phyloP scores from a whole-genome alignment of 2,329 filamentous ascomycete genomes.

The Fusarium tuaranense region DNA sequence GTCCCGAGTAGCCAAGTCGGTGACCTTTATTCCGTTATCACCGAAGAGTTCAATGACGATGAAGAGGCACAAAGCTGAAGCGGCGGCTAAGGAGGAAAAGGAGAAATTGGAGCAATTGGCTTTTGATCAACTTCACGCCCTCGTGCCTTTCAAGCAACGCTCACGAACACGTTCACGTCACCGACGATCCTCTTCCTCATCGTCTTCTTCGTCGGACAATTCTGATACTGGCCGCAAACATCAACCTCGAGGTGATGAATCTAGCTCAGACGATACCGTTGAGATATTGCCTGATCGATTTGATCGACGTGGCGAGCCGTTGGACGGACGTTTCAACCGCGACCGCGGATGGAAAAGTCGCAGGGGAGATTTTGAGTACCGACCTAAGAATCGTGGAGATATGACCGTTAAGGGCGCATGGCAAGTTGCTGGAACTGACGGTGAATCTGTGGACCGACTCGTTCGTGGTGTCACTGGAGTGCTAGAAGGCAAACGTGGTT shows the following conservation, averaged over 20 bases:
- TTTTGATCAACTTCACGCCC: slow-evolving; percentile 31
- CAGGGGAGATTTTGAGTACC: slow-evolving; percentile 57
- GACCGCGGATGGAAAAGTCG: slow-evolving; percentile 50
- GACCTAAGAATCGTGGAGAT: slow-evolving; percentile 47
- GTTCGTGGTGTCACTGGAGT: slow-evolving; percentile 44
- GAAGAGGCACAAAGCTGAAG: slow-evolving; percentile 52
- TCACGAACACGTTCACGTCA: slow-evolving; percentile 10
- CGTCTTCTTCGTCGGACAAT: slow-evolving; percentile 51
- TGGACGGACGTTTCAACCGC: slow-evolving; percentile 45
- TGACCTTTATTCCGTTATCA: slow-evolving; percentile 62
- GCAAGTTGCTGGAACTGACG: slow-evolving; percentile 59
- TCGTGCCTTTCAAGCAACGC: slow-evolving; percentile 29
- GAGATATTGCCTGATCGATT: slow-evolving; percentile 62
- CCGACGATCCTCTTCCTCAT: slow-evolving; percentile 44
- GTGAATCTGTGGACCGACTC: slow-evolving; percentile 53
- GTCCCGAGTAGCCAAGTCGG: slow-evolving; percentile 51
- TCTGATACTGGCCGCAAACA: slow-evolving; percentile 40
- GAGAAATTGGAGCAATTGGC: slow-evolving; percentile 30
- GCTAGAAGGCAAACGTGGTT: slow-evolving; percentile 47
- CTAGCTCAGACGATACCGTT: slow-evolving; percentile 51
- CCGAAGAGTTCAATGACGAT: slow-evolving; percentile 62
- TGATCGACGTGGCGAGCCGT: slow-evolving; percentile 56
- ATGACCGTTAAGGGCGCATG: slow-evolving; percentile 56
- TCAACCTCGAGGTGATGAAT: slow-evolving; percentile 28
- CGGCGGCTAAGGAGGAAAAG: slow-evolving; percentile 39